These are phyloP conservation scores for Rhizophora mangle DNA, from an alignment of 345 rosid genomes.

Conservation along the genomic window DNA sequence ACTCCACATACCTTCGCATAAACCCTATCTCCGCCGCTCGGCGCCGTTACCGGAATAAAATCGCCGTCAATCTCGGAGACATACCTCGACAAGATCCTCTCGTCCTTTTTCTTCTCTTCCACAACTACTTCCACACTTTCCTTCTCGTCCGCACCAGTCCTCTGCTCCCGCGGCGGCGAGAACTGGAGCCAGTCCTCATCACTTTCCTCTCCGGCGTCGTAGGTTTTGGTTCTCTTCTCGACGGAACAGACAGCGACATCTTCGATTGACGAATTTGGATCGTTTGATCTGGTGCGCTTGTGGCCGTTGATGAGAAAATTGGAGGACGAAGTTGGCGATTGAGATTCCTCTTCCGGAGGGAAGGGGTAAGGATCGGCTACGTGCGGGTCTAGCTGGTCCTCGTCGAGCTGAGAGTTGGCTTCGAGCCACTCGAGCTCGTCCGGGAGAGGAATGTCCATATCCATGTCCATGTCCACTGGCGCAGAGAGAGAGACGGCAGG, in stretches of 20 bases:
- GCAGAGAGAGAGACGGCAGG: background rate
- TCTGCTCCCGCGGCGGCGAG: conserved; percentile 44
- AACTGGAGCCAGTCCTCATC: conserved; percentile 67
- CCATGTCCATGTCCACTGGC: conserved; percentile 41
- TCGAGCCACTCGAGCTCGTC: conserved; percentile 95
- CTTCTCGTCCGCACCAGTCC: conserved; percentile 19
- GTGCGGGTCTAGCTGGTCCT: conserved; percentile 38
- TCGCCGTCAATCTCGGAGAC: conserved; percentile 80
- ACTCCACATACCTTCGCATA: conserved; percentile 65
- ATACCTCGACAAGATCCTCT: conserved; percentile 56
- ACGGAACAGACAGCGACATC: conserved; percentile 21
- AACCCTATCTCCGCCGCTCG: conserved; percentile 80
- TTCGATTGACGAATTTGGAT: conserved; percentile 23
- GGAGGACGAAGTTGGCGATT: conserved; percentile 6
- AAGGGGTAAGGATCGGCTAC: conserved; percentile 26
- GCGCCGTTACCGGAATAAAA: conserved; percentile 76
- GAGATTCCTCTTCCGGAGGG: conserved; percentile 27
- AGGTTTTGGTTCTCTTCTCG: conserved; percentile 55
- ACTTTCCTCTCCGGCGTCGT: conserved; percentile 15
- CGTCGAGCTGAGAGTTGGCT: conserved; percentile 49
- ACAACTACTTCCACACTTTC: conserved; percentile 12
- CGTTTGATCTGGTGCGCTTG: conserved; percentile 48
- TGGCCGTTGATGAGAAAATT: conserved; percentile 15
- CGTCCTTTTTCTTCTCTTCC: conserved; percentile 32
- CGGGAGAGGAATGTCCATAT: conserved; percentile 66